These are phyloP conservation scores for Aspergillus candidus DNA, from an alignment of 2,329 filamentous ascomycete species.

Conservation along the genomic window DNA sequence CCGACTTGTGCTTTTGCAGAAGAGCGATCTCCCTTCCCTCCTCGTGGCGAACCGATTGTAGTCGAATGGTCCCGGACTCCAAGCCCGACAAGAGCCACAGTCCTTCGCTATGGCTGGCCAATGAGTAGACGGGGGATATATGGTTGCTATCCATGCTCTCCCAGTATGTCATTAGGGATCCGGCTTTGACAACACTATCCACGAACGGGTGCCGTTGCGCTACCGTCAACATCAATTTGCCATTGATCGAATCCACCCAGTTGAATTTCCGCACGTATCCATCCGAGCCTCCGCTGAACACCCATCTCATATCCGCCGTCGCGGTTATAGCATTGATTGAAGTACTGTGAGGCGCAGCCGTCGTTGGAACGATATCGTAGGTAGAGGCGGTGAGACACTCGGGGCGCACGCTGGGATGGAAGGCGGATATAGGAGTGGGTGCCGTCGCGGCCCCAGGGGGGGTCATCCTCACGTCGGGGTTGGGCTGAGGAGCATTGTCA, in stretches of 20 bases:
- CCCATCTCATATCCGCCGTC: slow-evolving; percentile 90
- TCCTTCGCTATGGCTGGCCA: slow-evolving; percentile 83
- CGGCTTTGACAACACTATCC: slow-evolving; percentile 92
- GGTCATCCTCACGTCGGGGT: slow-evolving; percentile 45
- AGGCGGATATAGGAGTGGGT: slow-evolving; percentile 35
- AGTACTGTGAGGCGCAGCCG: slow-evolving; percentile 90
- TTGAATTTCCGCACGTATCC: slow-evolving; percentile 97
- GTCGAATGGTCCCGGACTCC: slow-evolving; percentile 84
- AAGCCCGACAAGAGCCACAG: slow-evolving; percentile 87
- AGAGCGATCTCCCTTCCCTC: slow-evolving; percentile 84
- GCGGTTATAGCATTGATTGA: slow-evolving; percentile 90
- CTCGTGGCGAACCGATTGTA: slow-evolving; percentile 89
- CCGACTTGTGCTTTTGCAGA: slow-evolving; percentile 77
- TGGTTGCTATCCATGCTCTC: slow-evolving; percentile 78
- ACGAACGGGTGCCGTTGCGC: slow-evolving; percentile 96
- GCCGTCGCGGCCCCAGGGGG: slow-evolving; percentile 38
- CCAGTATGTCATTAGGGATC: slow-evolving; percentile 94
- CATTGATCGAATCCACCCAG: slow-evolving; percentile 89
- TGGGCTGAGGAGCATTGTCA: slow-evolving; percentile 36
- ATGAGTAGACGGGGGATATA: slow-evolving; percentile 87
- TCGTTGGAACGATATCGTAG: slow-evolving; percentile 95
- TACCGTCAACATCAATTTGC: slow-evolving; percentile 86
- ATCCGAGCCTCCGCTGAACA: slow-evolving; percentile 88
- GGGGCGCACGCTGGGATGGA: slow-evolving; percentile 60
- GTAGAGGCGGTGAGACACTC: slow-evolving; percentile 72